Evolutionary conservation across 23 red algal species (phyloP).

Genomic region (Pyropia haitanensis): DNA sequence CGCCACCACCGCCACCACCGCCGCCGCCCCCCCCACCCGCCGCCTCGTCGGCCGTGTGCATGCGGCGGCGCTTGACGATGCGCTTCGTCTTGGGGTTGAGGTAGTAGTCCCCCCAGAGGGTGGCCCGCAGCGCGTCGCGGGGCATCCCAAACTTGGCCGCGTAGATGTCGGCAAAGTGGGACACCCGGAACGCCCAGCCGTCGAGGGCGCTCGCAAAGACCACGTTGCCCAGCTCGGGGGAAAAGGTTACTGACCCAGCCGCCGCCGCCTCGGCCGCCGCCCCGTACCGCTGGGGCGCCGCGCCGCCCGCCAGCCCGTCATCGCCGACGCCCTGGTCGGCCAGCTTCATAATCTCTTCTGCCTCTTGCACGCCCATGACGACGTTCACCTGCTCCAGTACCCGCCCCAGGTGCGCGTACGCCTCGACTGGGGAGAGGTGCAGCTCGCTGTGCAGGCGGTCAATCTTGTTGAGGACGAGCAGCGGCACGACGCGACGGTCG

Average conservation of each 20-base stretch:
- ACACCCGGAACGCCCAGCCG: conserved; percentile 95
- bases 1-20: not conserved
- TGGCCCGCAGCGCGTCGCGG: conserved; percentile 38
- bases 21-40: not conserved
- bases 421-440: conserved; percentile 55
- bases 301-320: conserved; percentile 24
- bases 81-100: conserved; percentile 66
- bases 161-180: conserved; percentile 74
- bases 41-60: conserved; percentile 16
- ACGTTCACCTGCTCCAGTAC: conserved; percentile 87
- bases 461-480: conserved; percentile 97
- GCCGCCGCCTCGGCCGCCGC: not conserved
- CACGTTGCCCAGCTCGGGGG: conserved; percentile 86
- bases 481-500: conserved; percentile 49
- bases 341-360: conserved; percentile 31
- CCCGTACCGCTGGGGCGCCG: not conserved
- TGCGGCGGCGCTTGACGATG: conserved; percentile 27
- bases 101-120: conserved; percentile 95
- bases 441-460: conserved; percentile 79
- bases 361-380: conserved; percentile 76
- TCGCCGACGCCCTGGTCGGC: no score
- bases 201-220: conserved; percentile 90
- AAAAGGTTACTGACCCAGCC: conserved; percentile 28
- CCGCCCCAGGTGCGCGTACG: conserved; percentile 59
- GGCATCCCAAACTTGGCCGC: conserved; percentile 59